These are phyloP conservation scores for Teratosphaeria viscida DNA, from an alignment of 2,329 filamentous ascomycete species.

Conservation along the genomic window DNA sequence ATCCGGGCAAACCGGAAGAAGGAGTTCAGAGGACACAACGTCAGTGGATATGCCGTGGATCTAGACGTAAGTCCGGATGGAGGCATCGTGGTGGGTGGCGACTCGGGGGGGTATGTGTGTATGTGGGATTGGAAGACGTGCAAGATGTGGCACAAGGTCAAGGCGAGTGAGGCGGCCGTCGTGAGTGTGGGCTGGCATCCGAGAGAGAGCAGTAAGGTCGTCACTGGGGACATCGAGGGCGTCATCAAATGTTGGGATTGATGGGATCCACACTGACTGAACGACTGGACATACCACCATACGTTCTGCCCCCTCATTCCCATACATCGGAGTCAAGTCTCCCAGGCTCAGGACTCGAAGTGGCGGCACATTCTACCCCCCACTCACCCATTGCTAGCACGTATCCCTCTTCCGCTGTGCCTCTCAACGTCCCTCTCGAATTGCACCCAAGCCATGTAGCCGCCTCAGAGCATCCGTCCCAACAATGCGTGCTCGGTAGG, in stretches of 20 bases:
- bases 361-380: no score
- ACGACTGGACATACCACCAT: no score
- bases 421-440: no score
- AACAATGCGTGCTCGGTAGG: no score
- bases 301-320: no score
- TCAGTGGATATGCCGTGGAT: conserved; percentile 85
- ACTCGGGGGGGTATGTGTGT: conserved; percentile 79
- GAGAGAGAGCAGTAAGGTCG: conserved; percentile 92
- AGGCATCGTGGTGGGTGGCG: conserved; percentile 78
- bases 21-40: conserved; percentile 90
- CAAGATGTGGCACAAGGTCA: conserved; percentile 96
- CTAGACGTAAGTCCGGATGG: conserved; percentile 82
- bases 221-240: conserved; percentile 80
- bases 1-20: conserved; percentile 98
- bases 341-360: no score
- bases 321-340: no score
- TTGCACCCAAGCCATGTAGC: no score
- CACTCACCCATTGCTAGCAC: no score
- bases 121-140: conserved; percentile 97
- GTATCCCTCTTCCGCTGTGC: no score
- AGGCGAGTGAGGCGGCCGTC: conserved; percentile 69
- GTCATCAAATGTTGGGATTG: conserved; percentile 89
- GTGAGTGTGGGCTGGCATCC: conserved; percentile 92
- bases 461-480: no score
- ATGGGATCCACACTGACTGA: not conserved